These are phyloP conservation scores for Oemleria cerasiformis DNA, from an alignment of 306 rosid genomes.

Conservation along the genomic window DNA sequence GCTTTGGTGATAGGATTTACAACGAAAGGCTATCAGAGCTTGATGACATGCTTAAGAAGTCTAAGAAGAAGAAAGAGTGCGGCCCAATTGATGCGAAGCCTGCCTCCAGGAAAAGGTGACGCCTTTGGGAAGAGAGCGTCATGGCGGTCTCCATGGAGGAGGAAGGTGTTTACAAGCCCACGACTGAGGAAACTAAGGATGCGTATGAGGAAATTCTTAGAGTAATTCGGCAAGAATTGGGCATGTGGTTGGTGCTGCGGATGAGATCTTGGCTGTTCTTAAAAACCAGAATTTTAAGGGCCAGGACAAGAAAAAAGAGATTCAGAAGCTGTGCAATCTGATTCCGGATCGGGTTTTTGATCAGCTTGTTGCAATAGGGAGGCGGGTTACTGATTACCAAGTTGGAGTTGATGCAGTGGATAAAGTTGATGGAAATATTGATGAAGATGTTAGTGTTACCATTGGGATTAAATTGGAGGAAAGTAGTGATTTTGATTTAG, in stretches of 20 bases:
- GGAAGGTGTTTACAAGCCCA: constrained; percentile 51
- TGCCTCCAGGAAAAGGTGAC: constrained; percentile 41
- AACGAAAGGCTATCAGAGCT: constrained; percentile 53
- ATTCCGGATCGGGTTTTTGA: constrained; percentile 42
- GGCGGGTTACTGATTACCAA: constrained; percentile 60
- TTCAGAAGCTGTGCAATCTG: constrained; percentile 50
- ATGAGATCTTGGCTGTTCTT: too few relatives aligned
- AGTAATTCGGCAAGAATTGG: constrained; percentile 54
- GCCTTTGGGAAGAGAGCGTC: constrained; percentile 57
- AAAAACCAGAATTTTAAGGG: too few relatives aligned
- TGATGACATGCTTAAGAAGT: constrained; percentile 51
- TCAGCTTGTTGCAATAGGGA: constrained; percentile 55
- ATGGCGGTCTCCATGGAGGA: constrained; percentile 42
- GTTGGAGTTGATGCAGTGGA: constrained; percentile 50
- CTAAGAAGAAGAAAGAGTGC: constrained; percentile 48
- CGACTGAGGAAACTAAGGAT: constrained; percentile 56
- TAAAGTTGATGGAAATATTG: constrained; percentile 34
- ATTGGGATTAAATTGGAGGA: constrained; percentile 73
- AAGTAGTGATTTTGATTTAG: constrained; percentile 53
- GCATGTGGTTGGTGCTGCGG: too few relatives aligned
- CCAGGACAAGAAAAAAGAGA: constrained; percentile 69
- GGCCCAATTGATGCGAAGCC: constrained; percentile 33
- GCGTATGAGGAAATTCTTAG: constrained; percentile 68
- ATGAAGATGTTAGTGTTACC: constrained; percentile 54
- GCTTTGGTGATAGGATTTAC: constrained; percentile 59